phyloP scores from a whole-genome alignment of 1,284 basidiomycete species.

The Macrocystidia cucumis region DNA sequence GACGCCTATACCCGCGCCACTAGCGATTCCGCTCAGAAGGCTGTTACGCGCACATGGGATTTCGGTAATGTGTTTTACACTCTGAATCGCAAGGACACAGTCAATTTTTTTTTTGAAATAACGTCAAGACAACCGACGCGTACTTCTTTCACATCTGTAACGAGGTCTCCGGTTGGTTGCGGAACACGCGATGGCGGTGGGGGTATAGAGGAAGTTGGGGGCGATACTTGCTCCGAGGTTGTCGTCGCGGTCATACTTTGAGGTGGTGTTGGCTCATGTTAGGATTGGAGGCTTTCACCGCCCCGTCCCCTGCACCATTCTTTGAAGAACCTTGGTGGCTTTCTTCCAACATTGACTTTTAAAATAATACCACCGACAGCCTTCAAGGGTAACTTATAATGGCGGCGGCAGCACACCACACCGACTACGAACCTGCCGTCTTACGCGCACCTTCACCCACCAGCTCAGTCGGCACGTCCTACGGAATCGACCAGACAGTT shows the following conservation, averaged over 20 bases:
- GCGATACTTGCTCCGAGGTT: too few relatives aligned
- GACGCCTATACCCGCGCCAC: constrained; percentile 44
- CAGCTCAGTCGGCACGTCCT: constrained; percentile 62
- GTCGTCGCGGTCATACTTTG: too few relatives aligned
- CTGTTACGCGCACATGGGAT: constrained; percentile 61
- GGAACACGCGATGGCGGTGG: not conserved
- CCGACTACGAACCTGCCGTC: constrained; percentile 58
- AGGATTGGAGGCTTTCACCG: too few relatives aligned
- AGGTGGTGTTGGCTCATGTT: too few relatives aligned
- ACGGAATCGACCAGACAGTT: constrained; percentile 53
- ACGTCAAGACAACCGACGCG: not conserved
- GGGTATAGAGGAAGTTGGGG: constrained; percentile 8
- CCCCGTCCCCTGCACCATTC: too few relatives aligned
- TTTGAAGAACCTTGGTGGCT: too few relatives aligned
- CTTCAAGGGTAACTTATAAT: too few relatives aligned
- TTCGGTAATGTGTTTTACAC: constrained; percentile 33
- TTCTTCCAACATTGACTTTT: too few relatives aligned
- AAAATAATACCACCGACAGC: too few relatives aligned
- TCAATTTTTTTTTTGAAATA: not conserved
- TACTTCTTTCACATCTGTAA: not conserved
- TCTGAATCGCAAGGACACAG: too few relatives aligned
- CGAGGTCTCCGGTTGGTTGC: not conserved
- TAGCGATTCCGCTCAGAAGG: constrained; percentile 35
- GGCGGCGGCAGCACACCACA: constrained; percentile 19
- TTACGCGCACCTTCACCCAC: constrained; percentile 63